Base-by-base conservation (phyloP, 2,329 filamentous ascomycete genomes). In the Ascochyta fabae region DNA sequence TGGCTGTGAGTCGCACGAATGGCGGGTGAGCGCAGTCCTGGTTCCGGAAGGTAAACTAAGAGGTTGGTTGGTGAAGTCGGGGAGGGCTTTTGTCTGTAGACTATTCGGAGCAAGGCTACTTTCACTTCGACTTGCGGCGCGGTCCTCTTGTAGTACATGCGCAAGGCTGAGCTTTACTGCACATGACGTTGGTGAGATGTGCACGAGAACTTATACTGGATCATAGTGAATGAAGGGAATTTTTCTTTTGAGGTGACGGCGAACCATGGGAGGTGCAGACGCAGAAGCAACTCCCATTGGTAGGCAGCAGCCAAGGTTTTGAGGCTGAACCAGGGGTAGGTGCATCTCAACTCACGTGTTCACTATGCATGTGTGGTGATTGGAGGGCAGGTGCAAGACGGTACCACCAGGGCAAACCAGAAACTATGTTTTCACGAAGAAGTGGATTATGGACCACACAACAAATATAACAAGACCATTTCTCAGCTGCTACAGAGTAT, bases 121-220 rank as follows among this genome's bases (percentile, higher is more conserved):
- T 56, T 56, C 48, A 49, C 47, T 51, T 42, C 6, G 7, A 39
- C 26, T 31, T 31, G 47, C 24, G 47, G 39, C 31, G 39, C 12
- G 35, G 19, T 12, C 27, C 12, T 49, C 7, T 27, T 9, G 39
- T 33, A 34, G 26, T 26, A 26, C 9, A n/a, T 35, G 50, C n/a
- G 27, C 47, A 43, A 55, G 58, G 49, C 53, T 51, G 53, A 41
- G 45, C 42, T 26, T 22, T 29, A 36, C 19, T 27, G 45, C 49
- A 26, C 12, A 53, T 15, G 6, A 13, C 15, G 16, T 31, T 34
- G n/a, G 7, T 15, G 10, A 19, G 16, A 23, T 22, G 22, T 22
- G 19, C 16, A 15, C 1, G 2, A 12, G 13, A 31, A 15, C 4
- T 12, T 31, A 4, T 29, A 26, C 26, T 31, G 29, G 10, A 31